Base-by-base conservation (phyloP, 495 filamentous ascomycete genomes). In the Lasiosphaeriaceae sp. region DNA sequence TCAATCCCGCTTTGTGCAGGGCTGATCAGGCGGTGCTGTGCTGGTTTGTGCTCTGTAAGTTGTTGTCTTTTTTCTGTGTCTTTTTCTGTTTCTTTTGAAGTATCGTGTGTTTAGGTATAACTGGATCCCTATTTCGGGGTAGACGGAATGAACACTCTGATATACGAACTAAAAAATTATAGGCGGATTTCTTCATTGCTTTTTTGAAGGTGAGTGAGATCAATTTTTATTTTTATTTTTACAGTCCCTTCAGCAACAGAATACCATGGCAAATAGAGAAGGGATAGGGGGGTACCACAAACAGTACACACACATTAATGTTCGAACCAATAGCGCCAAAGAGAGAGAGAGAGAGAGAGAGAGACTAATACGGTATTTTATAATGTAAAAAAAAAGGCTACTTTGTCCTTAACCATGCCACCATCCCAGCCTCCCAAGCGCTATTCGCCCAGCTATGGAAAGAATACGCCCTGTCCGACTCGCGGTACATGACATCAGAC, bases 371-470 rank as follows among this genome's bases (percentile, higher is more conserved):
- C 3, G 26, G 9, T 9, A 31, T 4, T 9, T 31, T 31, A 31
- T 9, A 31, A 31, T 31, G 26, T 3, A 31, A 31, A 53, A 1
- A 29, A 20, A 21, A 11, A 82, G 88, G 90, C n/a, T 93, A 91
- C 69, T 93, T 87, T 61, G 81, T 86, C 62, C 66, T 81, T 56
- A 84, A 90, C 66, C 85, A 86, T 73, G 70, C 74, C 5, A 60
- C 65, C 16, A 20, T 79, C 35, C 62, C 73, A 1, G 65, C 67
- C 1, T 73, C 67, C 1, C 73, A 79, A 47, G 58, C 62, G 24
- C 63, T 92, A 0, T 84, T 91, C 43, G 87, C 86, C 0, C 89
- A 94, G 71, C 71, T 94, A 35, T 95, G 90, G 90, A 95, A 94
- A 64, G 90, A 95, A 66, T 95, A 95, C 75, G 80, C 88, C 7